Conservation (phyloP, 2,329 filamentous ascomycete genomes). For the Cucurbitaria berberidis region DNA sequence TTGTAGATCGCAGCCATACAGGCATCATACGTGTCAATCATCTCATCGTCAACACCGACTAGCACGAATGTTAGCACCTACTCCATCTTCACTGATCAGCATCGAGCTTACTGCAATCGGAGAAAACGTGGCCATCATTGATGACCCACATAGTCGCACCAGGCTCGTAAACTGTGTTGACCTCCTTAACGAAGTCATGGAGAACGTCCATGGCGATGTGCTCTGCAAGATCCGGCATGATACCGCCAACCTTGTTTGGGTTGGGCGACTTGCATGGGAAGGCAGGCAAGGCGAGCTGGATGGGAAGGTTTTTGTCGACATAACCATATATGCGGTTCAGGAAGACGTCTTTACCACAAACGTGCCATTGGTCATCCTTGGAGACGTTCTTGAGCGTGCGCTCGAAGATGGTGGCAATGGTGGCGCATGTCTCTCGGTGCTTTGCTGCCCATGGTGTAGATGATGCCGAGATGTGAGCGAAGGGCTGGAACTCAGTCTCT, state of each 20-base stretch:
- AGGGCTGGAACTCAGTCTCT: constrained; percentile 35
- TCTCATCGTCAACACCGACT: constrained; percentile 54
- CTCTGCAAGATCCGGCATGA: constrained; percentile 53
- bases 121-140: constrained; percentile 53
- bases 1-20: constrained; percentile 50
- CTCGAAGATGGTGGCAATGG: constrained; percentile 37
- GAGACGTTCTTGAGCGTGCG: constrained; percentile 36
- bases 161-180: constrained; percentile 49
- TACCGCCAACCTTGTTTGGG: constrained; percentile 60
- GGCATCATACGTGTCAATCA: constrained; percentile 50
- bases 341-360: constrained; percentile 31
- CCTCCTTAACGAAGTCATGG: constrained; percentile 50
- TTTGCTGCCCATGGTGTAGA: constrained; percentile 26
- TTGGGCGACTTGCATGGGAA: constrained; percentile 70
- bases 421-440: constrained; percentile 23
- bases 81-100: too few species aligned
- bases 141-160: constrained; percentile 53
- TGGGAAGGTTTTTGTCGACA: constrained; percentile 32
- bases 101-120: constrained; percentile 48
- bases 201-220: constrained; percentile 51
- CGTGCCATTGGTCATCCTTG: constrained; percentile 36
- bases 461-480: constrained; percentile 22
- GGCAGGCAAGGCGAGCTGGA: constrained; percentile 56
- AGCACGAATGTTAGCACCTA: constrained; percentile 10
- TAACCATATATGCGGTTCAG: constrained; percentile 35